Conservation (phyloP, 139 green algal species). For the Edaphochlamys debaryana region DNA sequence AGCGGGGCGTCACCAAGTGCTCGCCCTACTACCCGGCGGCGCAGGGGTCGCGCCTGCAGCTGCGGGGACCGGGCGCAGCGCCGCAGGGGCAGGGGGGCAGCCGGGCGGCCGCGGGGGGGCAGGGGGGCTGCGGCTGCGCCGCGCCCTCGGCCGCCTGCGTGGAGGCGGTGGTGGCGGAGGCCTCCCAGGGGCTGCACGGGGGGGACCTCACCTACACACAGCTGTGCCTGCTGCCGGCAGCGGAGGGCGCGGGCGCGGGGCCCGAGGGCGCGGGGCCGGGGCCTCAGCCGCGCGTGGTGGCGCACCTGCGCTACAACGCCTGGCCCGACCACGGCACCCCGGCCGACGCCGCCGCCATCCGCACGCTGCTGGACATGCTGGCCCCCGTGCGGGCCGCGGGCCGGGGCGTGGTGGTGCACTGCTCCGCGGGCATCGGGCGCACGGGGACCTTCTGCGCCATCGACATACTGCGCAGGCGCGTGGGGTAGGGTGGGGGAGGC, state of each 20-base stretch:
- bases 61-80: neutral
- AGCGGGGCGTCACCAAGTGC: slow-evolving; percentile 58
- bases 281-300: neutral
- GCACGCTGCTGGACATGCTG: slow-evolving; percentile 56
- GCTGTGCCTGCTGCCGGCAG: slow-evolving; percentile 4
- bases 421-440: slow-evolving; percentile 83
- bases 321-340: slow-evolving; percentile 78
- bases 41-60: neutral
- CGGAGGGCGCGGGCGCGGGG: neutral
- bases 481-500: slow-evolving; percentile 48
- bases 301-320: slow-evolving; percentile 65
- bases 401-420: slow-evolving; percentile 59
- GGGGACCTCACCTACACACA: slow-evolving; percentile 36
- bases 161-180: slow-evolving; percentile 1
- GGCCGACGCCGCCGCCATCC: slow-evolving; percentile 44
- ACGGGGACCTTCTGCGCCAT: slow-evolving; percentile 83
- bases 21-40: slow-evolving; percentile 54
- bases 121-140: neutral
- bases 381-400: slow-evolving; percentile 23
- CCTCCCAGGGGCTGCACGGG: neutral
- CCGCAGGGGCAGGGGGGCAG: neutral
- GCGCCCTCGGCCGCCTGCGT: neutral
- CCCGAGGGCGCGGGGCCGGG: neutral
- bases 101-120: neutral
- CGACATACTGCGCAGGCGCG: slow-evolving; percentile 76